Base-by-base conservation (phyloP, 352 stramenopile species). In the Globisporangium uncinulatum region DNA sequence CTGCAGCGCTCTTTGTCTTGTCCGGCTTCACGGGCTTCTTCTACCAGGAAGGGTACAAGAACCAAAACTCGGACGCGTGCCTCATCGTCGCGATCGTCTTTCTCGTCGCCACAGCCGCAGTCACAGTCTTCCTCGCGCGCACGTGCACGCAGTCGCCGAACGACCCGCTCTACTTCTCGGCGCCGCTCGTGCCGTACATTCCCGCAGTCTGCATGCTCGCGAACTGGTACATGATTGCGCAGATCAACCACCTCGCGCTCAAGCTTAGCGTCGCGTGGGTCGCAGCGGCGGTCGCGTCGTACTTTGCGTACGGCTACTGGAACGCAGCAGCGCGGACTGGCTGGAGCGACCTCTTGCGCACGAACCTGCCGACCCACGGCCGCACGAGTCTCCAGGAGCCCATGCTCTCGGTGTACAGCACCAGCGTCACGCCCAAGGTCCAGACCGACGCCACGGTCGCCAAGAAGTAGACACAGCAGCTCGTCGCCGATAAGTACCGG, bases 181-280 rank as follows among this genome's bases (percentile, higher is more conserved):
- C 75, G 43, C 78, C 78, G 34, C 63, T 86, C 15, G 76, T 86
- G 61, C 78, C 78, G 13, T 87, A 80, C 58, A 63, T 86, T 17
- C 78, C 70, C 21, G 66, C 61, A 47, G 53, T 86, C 43, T 71
- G 71, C 51, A 86, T 88, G 51, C 55, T 83, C 24, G 65, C 76
- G 31, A 71, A 88, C 69, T 88, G 73, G 70, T 86, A 86, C 59
- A 66, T 88, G 65, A 80, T 85, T 49, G 57, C 75, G 6, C 78
- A 88, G 62, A 72, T 85, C 48, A 45, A 53, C 15, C 53, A 69
- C 48, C 48, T 78, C 19, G 70, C 63, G 3, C 52, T 88, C 13
- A 60, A 57, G 15, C 59, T 77, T 4, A 70, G 71, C 49, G 64
- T 67, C 17, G 66, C 67, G 31, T 88, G 76, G 75, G 70, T 88